Base-by-base conservation (phyloP, 176 grass and related monocot genomes). In the Themeda triandra region DNA sequence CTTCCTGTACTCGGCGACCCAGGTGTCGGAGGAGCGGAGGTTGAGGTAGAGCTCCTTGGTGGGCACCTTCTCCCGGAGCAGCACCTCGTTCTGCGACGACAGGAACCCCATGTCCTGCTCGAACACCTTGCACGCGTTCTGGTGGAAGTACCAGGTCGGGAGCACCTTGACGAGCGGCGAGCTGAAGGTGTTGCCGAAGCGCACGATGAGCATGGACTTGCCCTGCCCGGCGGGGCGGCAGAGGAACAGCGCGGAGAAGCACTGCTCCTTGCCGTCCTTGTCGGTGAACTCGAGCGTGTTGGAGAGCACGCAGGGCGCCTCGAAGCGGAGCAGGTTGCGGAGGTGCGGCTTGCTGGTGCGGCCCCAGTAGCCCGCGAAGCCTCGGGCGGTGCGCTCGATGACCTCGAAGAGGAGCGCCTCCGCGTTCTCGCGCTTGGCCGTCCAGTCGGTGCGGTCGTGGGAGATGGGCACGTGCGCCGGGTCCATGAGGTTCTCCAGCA, bases 81-180 rank as follows among this genome's bases (percentile, higher is more conserved):
- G 69, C 44, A 99, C 93, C 87, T 96, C 96, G 80, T 99, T 96
- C 87, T 99, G 91, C 69, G 96, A 99, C 12, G 93, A 99, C 5
- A 99, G 86, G 80, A 99, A 94, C 8, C 96, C 96, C 96, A 99
- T 98, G 87, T 99, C 96, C 85, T 99, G 96, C 88, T 99, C 93
- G 82, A 99, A 99, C 72, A 95, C 93, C 87, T 93, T 93, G 81
- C 84, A 73, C 0, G 89, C 84, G 65, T 95, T 98, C 90, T 95
- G 95, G 88, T 98, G 95, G 4, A 95, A 1, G 85, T 79, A 98
- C 95, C 95, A 98, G 0, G 48, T 1, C 1, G 90, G 95, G 8
- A 98, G 21, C 58, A 98, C 28, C 27, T 56, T 89, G 24, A 25
- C 5, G 1, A 94, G 41, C 15, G 46, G 44, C 27, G 93, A 87